Percentiles rank a stretch among this genome's conserved stretches.
Evolutionary conservation across 1,139 yeast genomes (phyloP).

Genomic region (Candida sp.): DNA sequence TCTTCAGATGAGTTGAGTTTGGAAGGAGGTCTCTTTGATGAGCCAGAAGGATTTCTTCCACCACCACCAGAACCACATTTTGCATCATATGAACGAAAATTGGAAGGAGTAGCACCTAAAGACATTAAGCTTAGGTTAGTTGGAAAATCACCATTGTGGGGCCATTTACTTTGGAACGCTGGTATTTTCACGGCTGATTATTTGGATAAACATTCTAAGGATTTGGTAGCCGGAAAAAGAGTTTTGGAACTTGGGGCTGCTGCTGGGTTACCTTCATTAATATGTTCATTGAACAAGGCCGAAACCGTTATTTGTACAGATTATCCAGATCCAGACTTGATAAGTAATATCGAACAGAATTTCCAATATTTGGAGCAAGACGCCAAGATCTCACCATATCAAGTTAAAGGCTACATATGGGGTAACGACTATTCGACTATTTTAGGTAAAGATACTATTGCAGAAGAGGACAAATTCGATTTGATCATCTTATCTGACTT

Average conservation of each 20-base stretch:
- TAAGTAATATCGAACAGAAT: slow-evolving; percentile 69
- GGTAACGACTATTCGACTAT: slow-evolving; percentile 64
- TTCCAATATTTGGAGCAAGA: slow-evolving; percentile 41
- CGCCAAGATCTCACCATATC: slow-evolving; percentile 15
- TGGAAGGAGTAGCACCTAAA: slow-evolving; percentile 33
- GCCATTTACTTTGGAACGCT: slow-evolving; percentile 93
- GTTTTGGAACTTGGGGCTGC: slow-evolving; percentile 92
- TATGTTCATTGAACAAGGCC: slow-evolving; percentile 69
- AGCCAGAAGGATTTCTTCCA: slow-evolving; percentile 75
- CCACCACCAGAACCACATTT: slow-evolving; percentile 71
- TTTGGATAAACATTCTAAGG: slow-evolving; percentile 58
- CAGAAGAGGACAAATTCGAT: slow-evolving; percentile 62
- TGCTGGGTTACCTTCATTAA: slow-evolving; percentile 79
- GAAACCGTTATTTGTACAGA: slow-evolving; percentile 74
- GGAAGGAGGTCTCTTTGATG: slow-evolving; percentile 60
- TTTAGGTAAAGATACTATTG: slow-evolving; percentile 19
- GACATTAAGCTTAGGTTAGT: slow-evolving; percentile 66
- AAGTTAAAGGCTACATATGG: slow-evolving; percentile 86
- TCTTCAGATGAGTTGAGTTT: slow-evolving; percentile 44
- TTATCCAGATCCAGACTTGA: slow-evolving; percentile 87
- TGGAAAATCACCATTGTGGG: slow-evolving; percentile 93
- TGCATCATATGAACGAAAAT: slow-evolving; percentile 60
- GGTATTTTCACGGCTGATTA: slow-evolving; percentile 84
- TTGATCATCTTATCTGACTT: slow-evolving; percentile 82
- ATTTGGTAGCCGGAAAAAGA: slow-evolving; percentile 55